Evolutionary conservation across 2,329 filamentous ascomycete genomes (phyloP).

Genomic region (Teratosphaeria gauchensis): DNA sequence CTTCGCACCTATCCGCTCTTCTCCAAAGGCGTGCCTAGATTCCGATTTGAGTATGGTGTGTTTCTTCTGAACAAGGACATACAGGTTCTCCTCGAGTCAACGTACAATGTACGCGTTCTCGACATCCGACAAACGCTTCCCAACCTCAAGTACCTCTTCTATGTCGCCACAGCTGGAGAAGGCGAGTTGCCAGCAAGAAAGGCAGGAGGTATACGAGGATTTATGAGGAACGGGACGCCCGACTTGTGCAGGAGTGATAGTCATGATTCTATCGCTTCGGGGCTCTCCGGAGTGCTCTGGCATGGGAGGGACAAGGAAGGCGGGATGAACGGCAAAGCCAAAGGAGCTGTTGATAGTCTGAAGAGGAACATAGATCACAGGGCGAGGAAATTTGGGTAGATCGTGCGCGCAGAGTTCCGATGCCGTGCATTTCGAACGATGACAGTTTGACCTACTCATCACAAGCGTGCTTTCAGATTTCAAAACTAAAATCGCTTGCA

Average conservation of each 20-base stretch:
- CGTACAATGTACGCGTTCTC: slow-evolving; percentile 65
- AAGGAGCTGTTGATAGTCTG: slow-evolving; percentile 21
- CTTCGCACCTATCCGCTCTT: slow-evolving; percentile 65
- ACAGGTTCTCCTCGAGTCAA: slow-evolving; percentile 53
- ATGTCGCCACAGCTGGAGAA: slow-evolving; percentile 75
- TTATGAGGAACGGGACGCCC: slow-evolving; percentile 17
- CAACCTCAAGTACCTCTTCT: slow-evolving; percentile 87
- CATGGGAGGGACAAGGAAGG: slow-evolving; percentile 4
- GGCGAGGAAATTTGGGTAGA: background rate
- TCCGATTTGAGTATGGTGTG: slow-evolving; percentile 90
- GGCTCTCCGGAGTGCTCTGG: slow-evolving; percentile 14
- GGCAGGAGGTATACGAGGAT: slow-evolving; percentile 42
- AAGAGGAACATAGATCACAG: slow-evolving; percentile 6
- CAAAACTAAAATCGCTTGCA: too few species aligned
- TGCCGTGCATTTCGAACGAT: background rate
- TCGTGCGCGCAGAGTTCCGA: background rate
- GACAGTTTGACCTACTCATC: background rate
- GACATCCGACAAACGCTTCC: slow-evolving; percentile 88
- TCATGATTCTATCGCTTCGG: slow-evolving; percentile 15
- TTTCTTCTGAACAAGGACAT: slow-evolving; percentile 97
- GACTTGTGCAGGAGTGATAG: slow-evolving; percentile 13
- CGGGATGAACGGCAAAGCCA: slow-evolving; percentile 10
- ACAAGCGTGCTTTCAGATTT: background rate
- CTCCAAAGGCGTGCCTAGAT: slow-evolving; percentile 57
- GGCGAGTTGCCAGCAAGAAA: slow-evolving; percentile 49